phyloP scores from a whole-genome alignment of 2,329 filamentous ascomycete species.

The Leptographium galeiforme region DNA sequence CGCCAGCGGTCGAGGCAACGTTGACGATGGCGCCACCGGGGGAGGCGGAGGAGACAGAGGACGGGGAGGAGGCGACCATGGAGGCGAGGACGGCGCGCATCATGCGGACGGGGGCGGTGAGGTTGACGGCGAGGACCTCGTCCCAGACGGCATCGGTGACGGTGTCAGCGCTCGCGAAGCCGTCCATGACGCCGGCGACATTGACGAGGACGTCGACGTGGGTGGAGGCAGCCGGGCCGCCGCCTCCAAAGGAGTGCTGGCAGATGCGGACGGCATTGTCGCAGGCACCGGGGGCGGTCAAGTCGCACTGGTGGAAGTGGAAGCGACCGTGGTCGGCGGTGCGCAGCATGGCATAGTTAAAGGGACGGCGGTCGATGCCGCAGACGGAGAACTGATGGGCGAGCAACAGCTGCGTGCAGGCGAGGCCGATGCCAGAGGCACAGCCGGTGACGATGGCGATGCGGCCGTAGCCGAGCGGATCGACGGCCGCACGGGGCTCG shows the following conservation, averaged over 20 bases:
- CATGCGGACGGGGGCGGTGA: slow-evolving; percentile 39
- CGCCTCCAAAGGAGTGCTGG: slow-evolving; percentile 14
- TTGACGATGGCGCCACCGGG: slow-evolving; percentile 32
- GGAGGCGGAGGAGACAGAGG: not conserved
- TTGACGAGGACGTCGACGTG: slow-evolving; percentile 42
- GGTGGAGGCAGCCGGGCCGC: not conserved
- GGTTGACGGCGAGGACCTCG: slow-evolving; percentile 25
- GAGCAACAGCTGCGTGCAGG: slow-evolving; percentile 28
- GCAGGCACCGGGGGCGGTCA: slow-evolving; percentile 16
- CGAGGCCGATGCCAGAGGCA: slow-evolving; percentile 32
- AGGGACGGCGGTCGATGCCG: slow-evolving; percentile 12
- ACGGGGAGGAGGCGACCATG: slow-evolving; percentile 18
- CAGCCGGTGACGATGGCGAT: slow-evolving; percentile 33
- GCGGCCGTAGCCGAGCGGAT: slow-evolving; percentile 20
- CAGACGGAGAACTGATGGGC: slow-evolving; percentile 16
- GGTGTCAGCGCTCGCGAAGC: slow-evolving; percentile 26
- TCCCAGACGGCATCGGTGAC: slow-evolving; percentile 20
- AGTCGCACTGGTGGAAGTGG: slow-evolving; percentile 20
- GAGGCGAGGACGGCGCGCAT: slow-evolving; percentile 28
- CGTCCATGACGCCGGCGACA: slow-evolving; percentile 36
- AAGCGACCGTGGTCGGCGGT: slow-evolving; percentile 22
- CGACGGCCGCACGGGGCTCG: slow-evolving; percentile 9
- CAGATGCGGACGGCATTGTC: slow-evolving; percentile 20
- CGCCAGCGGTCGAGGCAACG: slow-evolving; percentile 29
- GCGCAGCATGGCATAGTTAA: slow-evolving; percentile 16